Evolutionary conservation across 2,329 filamentous ascomycete species (phyloP).

Genomic region (Cyphellophora europaea): DNA sequence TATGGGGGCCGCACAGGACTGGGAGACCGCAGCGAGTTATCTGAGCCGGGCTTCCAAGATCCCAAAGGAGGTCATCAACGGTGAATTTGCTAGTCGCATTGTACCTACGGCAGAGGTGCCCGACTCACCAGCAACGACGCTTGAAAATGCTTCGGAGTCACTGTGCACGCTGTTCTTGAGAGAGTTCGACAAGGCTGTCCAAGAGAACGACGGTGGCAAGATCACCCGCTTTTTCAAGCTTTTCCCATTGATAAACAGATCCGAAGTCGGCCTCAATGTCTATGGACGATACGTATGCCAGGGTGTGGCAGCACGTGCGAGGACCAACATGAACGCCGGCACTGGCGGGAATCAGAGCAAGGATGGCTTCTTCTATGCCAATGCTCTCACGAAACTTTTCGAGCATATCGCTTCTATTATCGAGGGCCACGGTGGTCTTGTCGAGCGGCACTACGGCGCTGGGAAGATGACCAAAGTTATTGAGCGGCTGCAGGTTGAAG

Average conservation of each 20-base stretch:
- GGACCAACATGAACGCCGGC: conserved; percentile 66
- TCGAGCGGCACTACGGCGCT: conserved; percentile 85
- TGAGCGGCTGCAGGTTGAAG: conserved; percentile 84
- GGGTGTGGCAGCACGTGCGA: conserved; percentile 77
- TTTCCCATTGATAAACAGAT: conserved; percentile 84
- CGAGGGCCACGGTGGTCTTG: conserved; percentile 79
- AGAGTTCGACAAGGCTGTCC: conserved; percentile 88
- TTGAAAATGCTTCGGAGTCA: conserved; percentile 80
- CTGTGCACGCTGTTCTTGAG: conserved; percentile 82
- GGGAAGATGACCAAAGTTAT: conserved; percentile 95
- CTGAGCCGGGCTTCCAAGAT: conserved; percentile 74
- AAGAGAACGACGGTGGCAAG: conserved; percentile 75
- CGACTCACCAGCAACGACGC: conserved; percentile 76
- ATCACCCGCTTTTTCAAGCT: conserved; percentile 97
- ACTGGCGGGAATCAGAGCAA: conserved; percentile 50
- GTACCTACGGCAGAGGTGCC: conserved; percentile 95
- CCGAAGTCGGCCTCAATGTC: conserved; percentile 82
- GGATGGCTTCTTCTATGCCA: conserved; percentile 86
- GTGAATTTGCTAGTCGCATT: conserved; percentile 80
- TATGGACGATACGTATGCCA: conserved; percentile 95
- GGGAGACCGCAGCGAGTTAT: conserved; percentile 92
- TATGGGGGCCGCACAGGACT: conserved; percentile 97
- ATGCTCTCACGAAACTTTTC: conserved; percentile 81
- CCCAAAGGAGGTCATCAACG: conserved; percentile 68
- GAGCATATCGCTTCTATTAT: conserved; percentile 97